These are phyloP conservation scores for Alternaria gansuensis DNA, from an alignment of 2,329 filamentous ascomycete species.

Conservation along the genomic window DNA sequence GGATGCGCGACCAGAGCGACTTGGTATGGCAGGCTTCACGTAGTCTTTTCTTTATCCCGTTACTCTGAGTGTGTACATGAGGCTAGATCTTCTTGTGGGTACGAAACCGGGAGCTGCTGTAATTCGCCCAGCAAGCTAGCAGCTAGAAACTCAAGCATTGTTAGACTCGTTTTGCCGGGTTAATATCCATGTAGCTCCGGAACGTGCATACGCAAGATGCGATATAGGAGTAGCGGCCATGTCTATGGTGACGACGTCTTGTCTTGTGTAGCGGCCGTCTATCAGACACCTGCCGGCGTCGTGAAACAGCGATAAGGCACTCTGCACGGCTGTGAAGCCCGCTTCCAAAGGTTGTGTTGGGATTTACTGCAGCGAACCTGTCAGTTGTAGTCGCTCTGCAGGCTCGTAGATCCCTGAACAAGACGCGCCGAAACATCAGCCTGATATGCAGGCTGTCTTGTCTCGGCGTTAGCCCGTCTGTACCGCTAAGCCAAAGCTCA, in stretches of 20 bases:
- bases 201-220: slow-evolving; percentile 32
- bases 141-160: slow-evolving; percentile 25
- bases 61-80: slow-evolving; percentile 42
- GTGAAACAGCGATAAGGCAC: slow-evolving; percentile 54
- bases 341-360: slow-evolving; percentile 30
- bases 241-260: slow-evolving; percentile 28
- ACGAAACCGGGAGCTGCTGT: slow-evolving; percentile 31
- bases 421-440: slow-evolving; percentile 41
- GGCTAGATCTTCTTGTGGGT: slow-evolving; percentile 48
- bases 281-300: slow-evolving; percentile 38
- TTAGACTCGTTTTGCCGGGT: slow-evolving; percentile 46
- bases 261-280: slow-evolving; percentile 33
- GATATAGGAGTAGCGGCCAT: slow-evolving; percentile 36
- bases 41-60: slow-evolving; percentile 50
- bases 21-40: slow-evolving; percentile 43
- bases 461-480: slow-evolving; percentile 33
- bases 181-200: slow-evolving; percentile 37
- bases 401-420: slow-evolving; percentile 37
- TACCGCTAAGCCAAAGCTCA: slow-evolving; percentile 26
- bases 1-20: slow-evolving; percentile 42
- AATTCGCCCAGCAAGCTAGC: slow-evolving; percentile 28
- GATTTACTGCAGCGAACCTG: slow-evolving; percentile 35
- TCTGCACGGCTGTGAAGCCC: slow-evolving; percentile 34
- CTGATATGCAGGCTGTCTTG: slow-evolving; percentile 46
- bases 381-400: slow-evolving; percentile 35